Percentiles rank a stretch among this genome's conserved stretches.
Evolutionary conservation across 306 rosid genomes (phyloP).

Genomic region (Lathyrus sativus): DNA sequence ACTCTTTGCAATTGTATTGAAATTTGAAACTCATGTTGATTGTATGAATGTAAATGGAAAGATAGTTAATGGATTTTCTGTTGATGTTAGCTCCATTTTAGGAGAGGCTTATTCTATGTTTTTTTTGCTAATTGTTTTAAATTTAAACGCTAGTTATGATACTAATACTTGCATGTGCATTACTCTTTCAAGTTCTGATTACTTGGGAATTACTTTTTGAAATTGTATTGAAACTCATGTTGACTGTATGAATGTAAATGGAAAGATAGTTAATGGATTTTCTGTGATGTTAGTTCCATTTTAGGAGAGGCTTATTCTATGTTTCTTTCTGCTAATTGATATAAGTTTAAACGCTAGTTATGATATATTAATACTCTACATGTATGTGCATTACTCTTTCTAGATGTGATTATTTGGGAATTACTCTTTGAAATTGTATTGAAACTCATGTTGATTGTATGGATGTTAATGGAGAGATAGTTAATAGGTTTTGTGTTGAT

Average conservation of each 20-base stretch:
- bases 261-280: no score
- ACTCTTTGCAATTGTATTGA: slow-evolving; percentile 12
- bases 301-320: no score
- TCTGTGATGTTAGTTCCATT: no score
- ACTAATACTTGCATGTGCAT: no score
- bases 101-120: neutral
- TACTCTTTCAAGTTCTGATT: no score
- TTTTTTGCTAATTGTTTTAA: neutral
- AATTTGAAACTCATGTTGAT: neutral
- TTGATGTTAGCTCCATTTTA: neutral
- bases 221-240: no score
- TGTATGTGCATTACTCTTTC: no score
- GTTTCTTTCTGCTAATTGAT: no score
- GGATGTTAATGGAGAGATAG: slow-evolving; percentile 1
- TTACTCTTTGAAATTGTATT: slow-evolving; percentile 14
- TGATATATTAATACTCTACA: no score
- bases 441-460: neutral
- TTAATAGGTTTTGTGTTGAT: slow-evolving; percentile 20
- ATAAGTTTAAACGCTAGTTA: no score
- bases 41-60: slow-evolving; percentile 1
- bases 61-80: slow-evolving; percentile 19
- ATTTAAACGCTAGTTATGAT: neutral
- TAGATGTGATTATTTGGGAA: neutral
- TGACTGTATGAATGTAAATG: no score
- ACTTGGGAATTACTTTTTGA: no score